Evolutionary conservation across 768 basidiomycete genomes (phyloP).

Genomic region (Trametes punicea): DNA sequence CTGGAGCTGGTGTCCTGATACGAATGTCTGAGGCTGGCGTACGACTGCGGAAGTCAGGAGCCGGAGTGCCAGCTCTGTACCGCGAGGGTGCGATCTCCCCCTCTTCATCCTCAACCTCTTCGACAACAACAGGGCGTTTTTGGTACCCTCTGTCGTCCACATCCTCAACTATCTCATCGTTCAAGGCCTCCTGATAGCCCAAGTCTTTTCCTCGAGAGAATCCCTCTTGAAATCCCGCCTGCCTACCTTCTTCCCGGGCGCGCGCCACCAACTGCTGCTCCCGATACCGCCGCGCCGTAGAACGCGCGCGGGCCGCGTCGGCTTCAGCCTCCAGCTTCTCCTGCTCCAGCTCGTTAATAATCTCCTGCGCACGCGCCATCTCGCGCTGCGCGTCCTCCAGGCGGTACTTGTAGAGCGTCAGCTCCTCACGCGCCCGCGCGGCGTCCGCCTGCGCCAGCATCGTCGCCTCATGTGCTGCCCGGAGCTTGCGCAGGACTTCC

Average conservation of each 20-base stretch:
- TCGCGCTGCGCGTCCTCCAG: slow-evolving; percentile 65
- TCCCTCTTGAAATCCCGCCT: slow-evolving; percentile 57
- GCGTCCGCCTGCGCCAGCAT: slow-evolving; percentile 54
- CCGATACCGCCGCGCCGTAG: slow-evolving; percentile 50
- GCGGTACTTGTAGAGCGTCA: slow-evolving; percentile 57
- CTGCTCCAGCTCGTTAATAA: slow-evolving; percentile 57
- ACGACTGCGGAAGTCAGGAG: slow-evolving; percentile 7
- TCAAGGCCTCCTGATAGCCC: slow-evolving; percentile 35
- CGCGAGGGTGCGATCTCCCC: slow-evolving; percentile 7
- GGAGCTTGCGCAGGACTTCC: slow-evolving; percentile 51
- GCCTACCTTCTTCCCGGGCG: slow-evolving; percentile 64
- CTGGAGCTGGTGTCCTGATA: neutral
- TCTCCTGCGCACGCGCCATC: slow-evolving; percentile 62
- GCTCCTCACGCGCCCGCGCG: slow-evolving; percentile 52
- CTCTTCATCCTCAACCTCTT: slow-evolving; percentile 20
- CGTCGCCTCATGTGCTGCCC: slow-evolving; percentile 55
- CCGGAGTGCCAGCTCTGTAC: slow-evolving; percentile 10
- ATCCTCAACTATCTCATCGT: slow-evolving; percentile 5
- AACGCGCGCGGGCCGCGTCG: slow-evolving; percentile 53
- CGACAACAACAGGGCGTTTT: slow-evolving; percentile 10
- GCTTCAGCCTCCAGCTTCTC: slow-evolving; percentile 60
- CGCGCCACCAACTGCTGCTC: slow-evolving; percentile 49
- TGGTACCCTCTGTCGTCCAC: neutral
- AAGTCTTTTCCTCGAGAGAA: slow-evolving; percentile 44
- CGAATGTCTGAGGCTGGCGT: slow-evolving; percentile 8